Evolutionary conservation across 768 basidiomycete genomes (phyloP).

Genomic region (Boletus fagicola): DNA sequence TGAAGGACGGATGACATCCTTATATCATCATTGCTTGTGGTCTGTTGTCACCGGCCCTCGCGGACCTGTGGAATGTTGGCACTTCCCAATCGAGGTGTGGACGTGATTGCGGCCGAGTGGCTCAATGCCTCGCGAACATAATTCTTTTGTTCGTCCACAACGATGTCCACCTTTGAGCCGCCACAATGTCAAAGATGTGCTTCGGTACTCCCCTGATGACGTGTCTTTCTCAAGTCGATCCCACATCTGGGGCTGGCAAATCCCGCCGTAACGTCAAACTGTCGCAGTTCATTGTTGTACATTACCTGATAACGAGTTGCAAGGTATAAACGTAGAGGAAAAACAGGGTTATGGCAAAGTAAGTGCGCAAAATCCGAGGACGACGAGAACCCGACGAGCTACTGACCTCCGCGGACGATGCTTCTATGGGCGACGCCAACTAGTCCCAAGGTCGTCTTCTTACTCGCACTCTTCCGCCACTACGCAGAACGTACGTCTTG

Average conservation of each 20-base stretch:
- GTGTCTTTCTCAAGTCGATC: neutral
- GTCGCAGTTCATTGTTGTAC: neutral
- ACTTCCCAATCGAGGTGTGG: slow-evolving; percentile 8
- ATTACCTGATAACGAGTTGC: neutral
- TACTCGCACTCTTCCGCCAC: slow-evolving; percentile 41
- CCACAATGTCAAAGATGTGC: neutral
- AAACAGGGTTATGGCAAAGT: neutral
- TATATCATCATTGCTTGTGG: slow-evolving; percentile 23
- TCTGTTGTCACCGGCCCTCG: slow-evolving; percentile 1
- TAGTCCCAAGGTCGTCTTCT: slow-evolving; percentile 41
- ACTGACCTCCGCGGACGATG: neutral
- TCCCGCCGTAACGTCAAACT: neutral
- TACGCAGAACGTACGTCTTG: slow-evolving; percentile 42
- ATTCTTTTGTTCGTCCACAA: slow-evolving; percentile 17
- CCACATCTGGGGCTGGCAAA: neutral
- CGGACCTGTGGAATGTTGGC: slow-evolving; percentile 1
- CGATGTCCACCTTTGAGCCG: neutral
- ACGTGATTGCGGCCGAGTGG: slow-evolving; percentile 23
- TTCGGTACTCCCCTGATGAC: neutral
- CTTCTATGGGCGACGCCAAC: neutral
- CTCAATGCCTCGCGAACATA: slow-evolving; percentile 4
- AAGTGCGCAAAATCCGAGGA: neutral
- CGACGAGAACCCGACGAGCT: neutral
- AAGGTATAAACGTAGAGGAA: neutral
- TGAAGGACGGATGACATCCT: neutral